Evolutionary conservation across 1,284 basidiomycete species (phyloP).

Genomic region (Testicularia cyperi): DNA sequence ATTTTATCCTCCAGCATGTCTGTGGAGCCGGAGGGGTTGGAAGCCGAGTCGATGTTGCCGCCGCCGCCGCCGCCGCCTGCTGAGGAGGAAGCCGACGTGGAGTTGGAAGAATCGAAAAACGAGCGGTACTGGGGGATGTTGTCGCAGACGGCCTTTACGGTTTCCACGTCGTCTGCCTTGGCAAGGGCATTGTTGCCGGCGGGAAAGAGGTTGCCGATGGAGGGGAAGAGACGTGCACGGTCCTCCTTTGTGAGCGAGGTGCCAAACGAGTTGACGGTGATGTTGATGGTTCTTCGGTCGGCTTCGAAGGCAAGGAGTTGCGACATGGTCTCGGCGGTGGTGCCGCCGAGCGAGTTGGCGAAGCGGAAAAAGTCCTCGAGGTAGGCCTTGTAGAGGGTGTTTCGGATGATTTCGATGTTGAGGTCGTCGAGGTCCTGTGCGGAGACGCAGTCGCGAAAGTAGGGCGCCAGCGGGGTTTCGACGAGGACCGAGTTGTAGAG

Average conservation of each 20-base stretch:
- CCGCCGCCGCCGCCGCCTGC: conserved; percentile 15
- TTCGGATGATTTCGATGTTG: conserved; percentile 99
- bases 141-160: conserved; percentile 85
- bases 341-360: conserved; percentile 73
- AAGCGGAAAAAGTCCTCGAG: conserved; percentile 94
- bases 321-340: conserved; percentile 42
- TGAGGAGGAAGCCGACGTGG: background rate
- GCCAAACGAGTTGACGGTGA: conserved; percentile 98
- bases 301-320: conserved; percentile 93
- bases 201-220: conserved; percentile 88
- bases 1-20: conserved; percentile 84
- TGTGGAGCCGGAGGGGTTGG: too few species aligned
- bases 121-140: conserved; percentile 82
- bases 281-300: conserved; percentile 93
- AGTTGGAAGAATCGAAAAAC: conserved; percentile 71
- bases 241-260: conserved; percentile 94
- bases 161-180: conserved; percentile 90
- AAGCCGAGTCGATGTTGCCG: conserved; percentile 62
- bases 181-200: conserved; percentile 93
- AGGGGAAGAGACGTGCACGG: conserved; percentile 91
- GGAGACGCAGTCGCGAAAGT: conserved; percentile 93
- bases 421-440: conserved; percentile 96
- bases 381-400: conserved; percentile 99
- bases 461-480: conserved; percentile 94
- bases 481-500: conserved; percentile 94